Conservation (phyloP, 202 grass and related monocot genomes). For the Sporobolus alterniflorus region DNA sequence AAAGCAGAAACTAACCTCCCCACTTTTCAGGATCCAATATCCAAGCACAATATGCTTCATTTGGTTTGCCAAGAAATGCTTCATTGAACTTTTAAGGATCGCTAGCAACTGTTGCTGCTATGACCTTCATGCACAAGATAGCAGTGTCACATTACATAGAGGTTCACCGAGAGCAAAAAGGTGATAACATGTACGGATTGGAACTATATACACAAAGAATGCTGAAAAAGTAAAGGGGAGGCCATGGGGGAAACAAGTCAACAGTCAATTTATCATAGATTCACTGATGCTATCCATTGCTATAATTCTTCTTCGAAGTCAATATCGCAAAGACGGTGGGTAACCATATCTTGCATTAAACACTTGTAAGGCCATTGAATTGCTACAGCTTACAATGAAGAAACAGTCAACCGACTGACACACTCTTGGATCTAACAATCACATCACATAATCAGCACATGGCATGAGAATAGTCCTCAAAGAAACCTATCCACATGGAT, state of each 20-base stretch:
- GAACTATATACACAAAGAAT: background rate
- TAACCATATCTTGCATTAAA: slow-evolving; percentile 6
- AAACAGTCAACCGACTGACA: background rate
- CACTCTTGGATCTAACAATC: slow-evolving; percentile 9
- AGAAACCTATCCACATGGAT: background rate
- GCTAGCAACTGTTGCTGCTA: slow-evolving; percentile 83
- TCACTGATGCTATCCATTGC: background rate
- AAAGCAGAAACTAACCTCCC: slow-evolving; percentile 71
- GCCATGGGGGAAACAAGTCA: background rate
- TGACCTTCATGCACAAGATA: slow-evolving; percentile 59
- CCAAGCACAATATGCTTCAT: slow-evolving; percentile 95
- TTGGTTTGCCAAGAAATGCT: slow-evolving; percentile 95
- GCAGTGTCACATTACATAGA: background rate
- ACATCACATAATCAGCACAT: background rate
- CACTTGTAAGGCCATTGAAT: background rate
- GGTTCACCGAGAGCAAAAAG: background rate
- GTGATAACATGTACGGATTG: background rate
- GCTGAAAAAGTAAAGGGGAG: slow-evolving; percentile 4
- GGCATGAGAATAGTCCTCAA: slow-evolving; percentile 4
- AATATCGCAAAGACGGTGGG: background rate
- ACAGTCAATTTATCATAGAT: slow-evolving; percentile 17
- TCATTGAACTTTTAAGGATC: slow-evolving; percentile 83
- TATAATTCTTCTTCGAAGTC: background rate
- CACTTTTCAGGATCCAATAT: slow-evolving; percentile 94
- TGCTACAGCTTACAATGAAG: slow-evolving; percentile 19